Evolutionary conservation across 352 stramenopile genomes (phyloP), one percentile per base, ranked within the genome.

Genomic region (Globisporangium orthogonon): DNA sequence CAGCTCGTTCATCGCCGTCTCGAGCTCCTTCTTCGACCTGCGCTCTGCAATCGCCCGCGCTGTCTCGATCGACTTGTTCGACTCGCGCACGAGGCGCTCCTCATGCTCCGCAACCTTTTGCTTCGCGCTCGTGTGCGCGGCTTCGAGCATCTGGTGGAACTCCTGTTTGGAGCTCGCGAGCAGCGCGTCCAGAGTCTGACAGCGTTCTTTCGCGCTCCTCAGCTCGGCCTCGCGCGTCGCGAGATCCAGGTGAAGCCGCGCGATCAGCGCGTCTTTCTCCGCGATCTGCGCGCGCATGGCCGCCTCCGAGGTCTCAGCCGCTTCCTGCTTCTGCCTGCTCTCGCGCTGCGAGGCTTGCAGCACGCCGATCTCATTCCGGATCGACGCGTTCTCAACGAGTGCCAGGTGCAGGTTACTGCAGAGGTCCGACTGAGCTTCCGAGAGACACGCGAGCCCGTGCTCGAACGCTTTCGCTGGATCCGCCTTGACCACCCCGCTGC

Each of bases 41-140:
- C 73, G 74, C 60, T 90, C 78, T 0, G 79, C 76, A 4, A 86
- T 44, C 7, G 56, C 53, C 23, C 86, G 86, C 3, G 79, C 80
- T 4, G 70, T 86, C 51, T 83, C 77, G 35, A 93, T 91, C 41
- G 80, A 91, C 45, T 77, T 76, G 58, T 90, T 89, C 10, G 80
- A 91, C 48, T 91, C 80, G 57, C 82, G 79, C 23, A 93, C 65
- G 13, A 89, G 56, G n/a, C 70, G 66, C 46, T 83, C 70, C 63
- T 93, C 80, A 40, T 91, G 75, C 55, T 84, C 74, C 0, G 70
- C 73, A 33, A 91, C 67, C 10, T 70, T 66, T 31, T 73, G 62
- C 31, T 77, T 66, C 0, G 73, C 77, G 14, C 61, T 74, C 13
- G 68, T 67, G 9, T 76, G 74, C 2, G 78, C 83, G 17, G 66